Evolutionary conservation across 2,329 filamentous ascomycete genomes (phyloP).

Genomic region (Neonectria magnoliae): DNA sequence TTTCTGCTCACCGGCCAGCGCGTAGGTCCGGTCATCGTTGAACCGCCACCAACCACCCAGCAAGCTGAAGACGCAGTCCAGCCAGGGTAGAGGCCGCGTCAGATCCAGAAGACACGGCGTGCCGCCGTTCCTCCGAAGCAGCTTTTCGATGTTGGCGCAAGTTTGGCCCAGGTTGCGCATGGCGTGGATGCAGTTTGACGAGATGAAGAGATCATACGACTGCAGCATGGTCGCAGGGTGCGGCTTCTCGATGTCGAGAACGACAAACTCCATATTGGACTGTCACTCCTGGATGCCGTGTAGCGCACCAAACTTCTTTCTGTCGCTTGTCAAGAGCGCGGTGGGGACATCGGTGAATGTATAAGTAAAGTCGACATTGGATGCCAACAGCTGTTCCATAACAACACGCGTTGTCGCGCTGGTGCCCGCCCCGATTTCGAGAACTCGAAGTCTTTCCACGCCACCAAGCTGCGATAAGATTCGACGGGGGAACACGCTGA

Average conservation of each 20-base stretch:
- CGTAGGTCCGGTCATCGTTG: no score
- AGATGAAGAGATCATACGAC: constrained; percentile 46
- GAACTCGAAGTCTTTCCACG: constrained; percentile 44
- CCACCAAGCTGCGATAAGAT: constrained; percentile 4
- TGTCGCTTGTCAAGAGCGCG: constrained; percentile 43
- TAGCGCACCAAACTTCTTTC: constrained; percentile 35
- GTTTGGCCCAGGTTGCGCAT: constrained; percentile 41
- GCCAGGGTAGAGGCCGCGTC: no score
- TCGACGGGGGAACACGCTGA: constrained; percentile 32
- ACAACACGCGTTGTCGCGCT: constrained; percentile 53
- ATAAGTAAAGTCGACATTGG: constrained; percentile 47
- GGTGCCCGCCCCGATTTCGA: constrained; percentile 57
- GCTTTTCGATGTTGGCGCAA: constrained; percentile 28
- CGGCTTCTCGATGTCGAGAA: constrained; percentile 45
- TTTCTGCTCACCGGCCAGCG: no score
- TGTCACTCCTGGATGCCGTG: neutral
- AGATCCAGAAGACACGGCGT: no score
- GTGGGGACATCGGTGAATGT: constrained; percentile 56
- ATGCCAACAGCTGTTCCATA: constrained; percentile 37
- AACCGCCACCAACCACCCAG: no score
- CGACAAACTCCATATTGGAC: constrained; percentile 39
- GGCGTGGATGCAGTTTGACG: constrained; percentile 51
- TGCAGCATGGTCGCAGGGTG: constrained; percentile 24
- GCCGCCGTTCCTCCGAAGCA: constrained; percentile 33
- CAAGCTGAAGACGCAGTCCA: no score